Base-by-base conservation (phyloP, 495 filamentous ascomycete species). In the Penicillium daleae region DNA sequence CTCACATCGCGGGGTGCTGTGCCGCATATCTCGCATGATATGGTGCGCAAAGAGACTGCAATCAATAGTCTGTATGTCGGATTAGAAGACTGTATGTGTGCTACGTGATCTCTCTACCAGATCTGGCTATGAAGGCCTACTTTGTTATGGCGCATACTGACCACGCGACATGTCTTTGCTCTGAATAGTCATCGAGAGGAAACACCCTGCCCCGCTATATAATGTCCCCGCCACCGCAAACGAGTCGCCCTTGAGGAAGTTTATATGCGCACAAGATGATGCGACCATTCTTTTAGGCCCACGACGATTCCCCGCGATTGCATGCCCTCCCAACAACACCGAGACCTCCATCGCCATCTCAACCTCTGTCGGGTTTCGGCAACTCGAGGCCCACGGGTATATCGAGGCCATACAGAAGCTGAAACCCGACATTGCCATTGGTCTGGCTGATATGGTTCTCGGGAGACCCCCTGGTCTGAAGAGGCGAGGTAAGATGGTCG, bases 21-120 rank as follows among this genome's bases (percentile, higher is more conserved):
- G 31, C 91, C 95, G 24, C 95, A 99, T 77, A 76, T 99, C 56
- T 87, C 93, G 17, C 94, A 92, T 57, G 95, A 99, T 80, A 88
- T 90, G 65, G 76, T 94, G 63, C 74, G 76, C 27, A 85, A 87
- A 37, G 83, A 90, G 64, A 86, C 88, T 7, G 68, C 84, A 6
- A 80, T 93, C 44, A 76, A 74, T 21, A 91, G 90, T 51, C 79
- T 92, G 26, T 96, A 94, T 74, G 79, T 92, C 59, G 92, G 90
- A 13, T 75, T 98, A 13, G 95, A 99, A 83, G 96, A 99, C 75
- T 99, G 95, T 97, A 78, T 78, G 89, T 83, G 33, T 39, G 24
- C 13, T 21, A 0, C 24, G 1, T 4, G 8, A 22, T 24, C 3
- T 21, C 0, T 27, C 9, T 35, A 32, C 0, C 3, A 29, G 9